Conservation (phyloP, 169 alveolate species). For the Plasmodium adleri region DNA sequence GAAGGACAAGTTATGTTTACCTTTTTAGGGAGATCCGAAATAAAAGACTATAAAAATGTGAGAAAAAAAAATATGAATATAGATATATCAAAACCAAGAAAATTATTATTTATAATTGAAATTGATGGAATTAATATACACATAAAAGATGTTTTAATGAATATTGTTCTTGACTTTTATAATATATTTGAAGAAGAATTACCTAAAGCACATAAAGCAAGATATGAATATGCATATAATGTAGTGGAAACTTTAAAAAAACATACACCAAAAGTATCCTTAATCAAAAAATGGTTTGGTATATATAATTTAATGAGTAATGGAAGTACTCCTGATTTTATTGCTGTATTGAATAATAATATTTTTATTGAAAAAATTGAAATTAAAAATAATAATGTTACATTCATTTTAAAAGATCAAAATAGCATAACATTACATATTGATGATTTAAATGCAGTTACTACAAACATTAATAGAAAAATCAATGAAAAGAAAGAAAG, state of each 20-base stretch:
- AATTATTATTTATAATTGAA: constrained; percentile 64
- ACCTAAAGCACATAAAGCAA: constrained; percentile 62
- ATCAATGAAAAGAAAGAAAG: constrained; percentile 11
- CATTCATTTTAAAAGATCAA: constrained; percentile 53
- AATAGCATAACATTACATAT: constrained; percentile 40
- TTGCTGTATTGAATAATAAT: constrained; percentile 38
- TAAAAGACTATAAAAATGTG: constrained; percentile 65
- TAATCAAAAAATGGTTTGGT: constrained; percentile 72
- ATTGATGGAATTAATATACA: constrained; percentile 46
- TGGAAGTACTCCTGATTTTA: constrained; percentile 75
- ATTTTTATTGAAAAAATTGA: constrained; percentile 65
- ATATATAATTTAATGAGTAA: constrained; percentile 65
- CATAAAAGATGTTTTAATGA: constrained; percentile 45
- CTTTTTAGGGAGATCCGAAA: constrained; percentile 75
- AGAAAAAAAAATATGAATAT: constrained; percentile 32
- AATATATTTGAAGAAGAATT: constrained; percentile 67
- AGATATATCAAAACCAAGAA: constrained; percentile 71
- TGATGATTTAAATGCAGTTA: constrained; percentile 64
- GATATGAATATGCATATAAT: constrained; percentile 73
- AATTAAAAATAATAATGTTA: constrained; percentile 49
- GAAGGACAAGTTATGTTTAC: constrained; percentile 64
- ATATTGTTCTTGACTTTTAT: constrained; percentile 43
- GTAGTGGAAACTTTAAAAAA: constrained; percentile 70
- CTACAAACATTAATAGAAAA: constrained; percentile 46
- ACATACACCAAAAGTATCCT: constrained; percentile 68